These are phyloP conservation scores for Marasmius fiardii DNA, from an alignment of 1,284 basidiomycete species.

Conservation along the genomic window DNA sequence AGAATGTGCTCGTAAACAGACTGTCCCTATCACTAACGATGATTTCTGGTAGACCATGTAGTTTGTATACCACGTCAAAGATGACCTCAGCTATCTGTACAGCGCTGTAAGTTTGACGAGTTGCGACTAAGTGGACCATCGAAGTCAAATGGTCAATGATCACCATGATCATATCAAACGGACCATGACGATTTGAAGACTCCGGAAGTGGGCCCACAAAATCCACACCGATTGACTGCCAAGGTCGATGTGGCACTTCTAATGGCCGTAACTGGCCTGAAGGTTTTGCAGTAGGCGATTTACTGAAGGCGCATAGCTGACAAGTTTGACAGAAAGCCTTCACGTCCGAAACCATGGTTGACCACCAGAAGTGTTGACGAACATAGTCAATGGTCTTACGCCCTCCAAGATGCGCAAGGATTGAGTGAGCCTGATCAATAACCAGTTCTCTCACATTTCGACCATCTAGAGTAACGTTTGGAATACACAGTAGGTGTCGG, in stretches of 20 bases:
- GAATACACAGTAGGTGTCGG: too few species aligned
- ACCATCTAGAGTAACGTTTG: too few species aligned
- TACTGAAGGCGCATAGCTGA: slow-evolving; percentile 19
- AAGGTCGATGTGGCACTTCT: slow-evolving; percentile 20
- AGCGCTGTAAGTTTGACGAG: slow-evolving; percentile 15
- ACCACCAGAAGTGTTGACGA: too few species aligned
- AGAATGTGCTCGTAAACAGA: neutral
- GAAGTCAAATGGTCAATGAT: slow-evolving; percentile 31
- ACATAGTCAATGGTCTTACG: too few species aligned
- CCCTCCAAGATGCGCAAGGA: too few species aligned
- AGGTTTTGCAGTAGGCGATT: slow-evolving; percentile 21
- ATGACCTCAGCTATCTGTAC: slow-evolving; percentile 20
- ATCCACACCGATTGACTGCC: slow-evolving; percentile 30
- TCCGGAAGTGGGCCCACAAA: slow-evolving; percentile 33
- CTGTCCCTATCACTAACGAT: neutral
- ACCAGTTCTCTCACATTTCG: too few species aligned
- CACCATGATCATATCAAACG: slow-evolving; percentile 26
- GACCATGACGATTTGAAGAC: slow-evolving; percentile 22
- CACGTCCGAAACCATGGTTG: slow-evolving; percentile 14
- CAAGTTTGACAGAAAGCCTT: slow-evolving; percentile 23
- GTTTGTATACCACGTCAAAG: slow-evolving; percentile 20
- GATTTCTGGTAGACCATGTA: neutral
- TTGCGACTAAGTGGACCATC: slow-evolving; percentile 28
- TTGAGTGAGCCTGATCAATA: too few species aligned
- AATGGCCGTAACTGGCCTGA: slow-evolving; percentile 22